Evolutionary conservation across 768 basidiomycete genomes (phyloP).

Genomic region (Leccinellum rugosiceps): DNA sequence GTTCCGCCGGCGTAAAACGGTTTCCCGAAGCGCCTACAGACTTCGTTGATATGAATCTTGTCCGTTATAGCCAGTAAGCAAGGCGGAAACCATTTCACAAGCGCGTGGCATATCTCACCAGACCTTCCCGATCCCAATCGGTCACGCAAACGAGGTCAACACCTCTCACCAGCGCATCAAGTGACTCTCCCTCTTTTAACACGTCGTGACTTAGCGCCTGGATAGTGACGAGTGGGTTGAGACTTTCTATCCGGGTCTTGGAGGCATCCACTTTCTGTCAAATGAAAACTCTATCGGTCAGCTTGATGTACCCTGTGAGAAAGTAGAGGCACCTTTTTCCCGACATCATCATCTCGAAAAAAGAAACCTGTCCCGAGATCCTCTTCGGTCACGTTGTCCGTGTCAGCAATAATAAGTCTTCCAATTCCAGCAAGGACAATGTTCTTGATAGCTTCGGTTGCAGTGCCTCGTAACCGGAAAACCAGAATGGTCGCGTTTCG

Average conservation of each 20-base stretch:
- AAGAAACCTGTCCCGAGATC: slow-evolving; percentile 94
- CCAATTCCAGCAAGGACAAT: slow-evolving; percentile 97
- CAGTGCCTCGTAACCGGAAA: slow-evolving; percentile 73
- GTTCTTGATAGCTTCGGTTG: slow-evolving; percentile 95
- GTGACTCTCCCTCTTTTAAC: slow-evolving; percentile 45
- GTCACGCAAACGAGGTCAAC: slow-evolving; percentile 89
- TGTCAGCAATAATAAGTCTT: slow-evolving; percentile 80
- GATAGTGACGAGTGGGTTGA: slow-evolving; percentile 90
- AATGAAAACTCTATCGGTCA: slow-evolving; percentile 21
- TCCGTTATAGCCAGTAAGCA: slow-evolving; percentile 7
- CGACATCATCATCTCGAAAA: slow-evolving; percentile 90
- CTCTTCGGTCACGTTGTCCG: slow-evolving; percentile 67
- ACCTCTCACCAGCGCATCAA: slow-evolving; percentile 56
- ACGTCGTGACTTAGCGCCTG: slow-evolving; percentile 57
- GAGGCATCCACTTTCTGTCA: slow-evolving; percentile 82
- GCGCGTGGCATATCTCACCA: slow-evolving; percentile 50
- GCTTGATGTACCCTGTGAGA: slow-evolving; percentile 40
- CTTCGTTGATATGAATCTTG: slow-evolving; percentile 75
- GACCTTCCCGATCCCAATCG: slow-evolving; percentile 63
- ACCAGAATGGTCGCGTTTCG: slow-evolving; percentile 88
- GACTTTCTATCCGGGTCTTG: slow-evolving; percentile 75
- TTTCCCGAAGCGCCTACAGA: slow-evolving; percentile 70
- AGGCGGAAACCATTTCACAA: not conserved
- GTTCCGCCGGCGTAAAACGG: slow-evolving; percentile 92
- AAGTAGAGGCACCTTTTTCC: slow-evolving; percentile 61